Evolutionary conservation across 2,329 filamentous ascomycete genomes (phyloP), one percentile per base, ranked within the genome.

Genomic region (Mariannaea sp.): DNA sequence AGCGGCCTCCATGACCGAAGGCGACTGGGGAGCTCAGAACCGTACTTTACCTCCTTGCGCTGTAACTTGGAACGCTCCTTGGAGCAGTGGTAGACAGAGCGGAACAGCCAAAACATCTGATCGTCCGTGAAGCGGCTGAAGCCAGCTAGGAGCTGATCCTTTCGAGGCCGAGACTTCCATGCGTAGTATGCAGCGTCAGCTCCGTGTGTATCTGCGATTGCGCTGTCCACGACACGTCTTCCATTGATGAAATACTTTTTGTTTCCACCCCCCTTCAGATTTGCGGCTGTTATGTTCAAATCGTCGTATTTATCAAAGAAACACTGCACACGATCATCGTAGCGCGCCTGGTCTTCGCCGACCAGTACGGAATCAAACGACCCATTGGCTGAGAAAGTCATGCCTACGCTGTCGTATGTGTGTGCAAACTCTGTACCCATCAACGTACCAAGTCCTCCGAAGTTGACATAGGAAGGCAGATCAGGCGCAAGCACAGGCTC

Each of bases 41-140:
- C 44, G 3, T 33, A 14, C 9, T 12, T 16, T 9, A 53, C 1
- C n/a, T 54, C 22, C 2, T 46, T 13, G 3, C 3, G 5, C 19
- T 43, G 14, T 7, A 40, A 2, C 24, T 48, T n/a, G 1, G 7
- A 14, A 14, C 39, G 45, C 40, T 45, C 46, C 16, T 42, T 45
- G 32, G 46, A 26, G 65, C 83, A 85, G 80, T 81, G 85, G 73
- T 76, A 79, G 55, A 77, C 80, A 5, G 73, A 76, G 61, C 83
- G 84, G 10, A 76, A 77, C 19, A 85, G 74, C 59, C 84, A 85
- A 71, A 85, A 86, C 7, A 85, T 65, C 59, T 85, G 81, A 46
- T 85, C 82, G 58, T 83, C 80, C 1, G 75, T 79, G 55, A 84
- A 84, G 24, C 73, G 61, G 12, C 77, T 72, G 12, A 85, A 62